Evolutionary conservation across 2,329 filamentous ascomycete genomes (phyloP).

Genomic region (Coleophoma cylindrospora): DNA sequence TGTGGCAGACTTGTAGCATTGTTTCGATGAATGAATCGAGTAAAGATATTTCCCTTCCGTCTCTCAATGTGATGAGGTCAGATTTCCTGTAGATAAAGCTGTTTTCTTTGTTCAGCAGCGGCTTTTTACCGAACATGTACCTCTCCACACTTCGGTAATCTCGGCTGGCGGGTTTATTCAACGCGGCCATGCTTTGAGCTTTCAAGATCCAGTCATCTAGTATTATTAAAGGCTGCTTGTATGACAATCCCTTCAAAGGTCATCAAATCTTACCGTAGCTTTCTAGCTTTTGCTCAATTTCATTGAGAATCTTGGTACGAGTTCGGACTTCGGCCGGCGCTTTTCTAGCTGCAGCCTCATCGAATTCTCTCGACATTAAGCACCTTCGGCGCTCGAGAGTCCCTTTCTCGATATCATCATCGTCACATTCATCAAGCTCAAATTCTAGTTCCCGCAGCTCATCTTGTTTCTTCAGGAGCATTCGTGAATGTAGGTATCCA

Average conservation of each 20-base stretch:
- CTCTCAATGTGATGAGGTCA: background rate
- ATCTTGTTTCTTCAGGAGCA: slow-evolving; percentile 14
- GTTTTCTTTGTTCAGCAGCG: background rate
- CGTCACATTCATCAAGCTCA: background rate
- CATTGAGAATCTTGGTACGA: background rate
- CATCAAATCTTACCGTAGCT: background rate
- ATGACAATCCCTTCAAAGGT: background rate
- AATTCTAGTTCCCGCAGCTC: background rate
- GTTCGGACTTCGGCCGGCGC: background rate
- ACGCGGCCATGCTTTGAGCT: slow-evolving; percentile 15
- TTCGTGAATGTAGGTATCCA: slow-evolving; percentile 28
- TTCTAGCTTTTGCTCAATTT: background rate
- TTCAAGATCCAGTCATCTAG: slow-evolving; percentile 1
- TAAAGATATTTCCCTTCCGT: background rate
- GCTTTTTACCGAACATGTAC: background rate
- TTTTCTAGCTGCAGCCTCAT: background rate
- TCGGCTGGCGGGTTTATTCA: slow-evolving; percentile 19
- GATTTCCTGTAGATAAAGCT: background rate
- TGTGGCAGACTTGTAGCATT: slow-evolving; percentile 2
- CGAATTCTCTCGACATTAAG: background rate
- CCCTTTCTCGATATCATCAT: background rate
- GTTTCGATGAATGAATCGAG: background rate
- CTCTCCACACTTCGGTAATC: background rate
- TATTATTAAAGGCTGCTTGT: background rate
- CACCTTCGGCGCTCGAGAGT: background rate